phyloP scores from a whole-genome alignment of 1,139 yeast genomes.

The Pichia terricola region DNA sequence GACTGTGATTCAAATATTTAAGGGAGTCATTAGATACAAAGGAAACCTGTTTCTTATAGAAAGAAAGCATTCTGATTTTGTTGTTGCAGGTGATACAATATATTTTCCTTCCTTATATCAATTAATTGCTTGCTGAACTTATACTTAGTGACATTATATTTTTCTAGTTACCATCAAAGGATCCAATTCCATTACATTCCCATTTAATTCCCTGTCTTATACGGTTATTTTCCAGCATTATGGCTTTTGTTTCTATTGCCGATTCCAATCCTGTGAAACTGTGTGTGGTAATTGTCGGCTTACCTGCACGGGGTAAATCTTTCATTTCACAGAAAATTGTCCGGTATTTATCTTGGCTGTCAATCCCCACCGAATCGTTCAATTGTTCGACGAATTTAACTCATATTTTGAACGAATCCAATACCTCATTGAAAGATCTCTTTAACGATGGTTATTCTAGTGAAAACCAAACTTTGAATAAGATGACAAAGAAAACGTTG shows the following conservation, averaged over 20 bases:
- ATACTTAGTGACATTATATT: too few relatives aligned
- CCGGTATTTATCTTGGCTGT: conserved; percentile 84
- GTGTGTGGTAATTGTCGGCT: conserved; percentile 70
- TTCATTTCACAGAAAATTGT: conserved; percentile 75
- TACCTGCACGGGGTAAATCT: conserved; percentile 73
- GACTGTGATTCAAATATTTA: too few relatives aligned
- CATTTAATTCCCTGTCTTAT: too few relatives aligned
- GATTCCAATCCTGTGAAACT: conserved; percentile 64
- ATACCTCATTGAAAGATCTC: conserved; percentile 3
- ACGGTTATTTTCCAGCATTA: too few relatives aligned
- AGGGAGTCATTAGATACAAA: too few relatives aligned
- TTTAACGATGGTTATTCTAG: conserved; percentile 47
- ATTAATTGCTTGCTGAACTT: too few relatives aligned
- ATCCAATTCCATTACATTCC: too few relatives aligned
- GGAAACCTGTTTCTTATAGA: too few relatives aligned
- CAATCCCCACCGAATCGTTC: conserved; percentile 78
- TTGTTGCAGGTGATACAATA: too few relatives aligned
- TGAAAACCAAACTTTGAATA: conserved; percentile 13
- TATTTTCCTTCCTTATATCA: too few relatives aligned
- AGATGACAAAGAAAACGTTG: conserved; percentile 36
- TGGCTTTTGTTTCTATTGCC: conserved; percentile 70
- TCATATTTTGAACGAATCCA: conserved; percentile 4
- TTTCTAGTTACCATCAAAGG: too few relatives aligned
- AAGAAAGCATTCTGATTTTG: too few relatives aligned
- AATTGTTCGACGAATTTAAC: conserved; percentile 62